phyloP scores from a whole-genome alignment of 2,329 filamentous ascomycete species.

The Colletotrichum gigasporum region DNA sequence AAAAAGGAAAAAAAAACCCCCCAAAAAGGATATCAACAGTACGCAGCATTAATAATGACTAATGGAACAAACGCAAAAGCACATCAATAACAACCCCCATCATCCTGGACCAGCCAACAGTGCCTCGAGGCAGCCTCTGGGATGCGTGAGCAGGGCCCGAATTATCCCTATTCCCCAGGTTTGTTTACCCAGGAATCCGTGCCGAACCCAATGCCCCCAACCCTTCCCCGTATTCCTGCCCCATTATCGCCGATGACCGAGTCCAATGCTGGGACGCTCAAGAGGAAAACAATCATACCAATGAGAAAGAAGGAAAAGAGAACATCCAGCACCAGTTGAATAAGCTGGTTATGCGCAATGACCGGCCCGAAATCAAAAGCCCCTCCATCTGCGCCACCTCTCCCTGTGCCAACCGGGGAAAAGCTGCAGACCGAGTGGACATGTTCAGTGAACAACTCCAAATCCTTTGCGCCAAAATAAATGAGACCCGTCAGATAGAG shows the following conservation, averaged over 20 bases:
- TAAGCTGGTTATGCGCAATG: neutral
- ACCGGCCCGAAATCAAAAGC: slow-evolving; percentile 4
- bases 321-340: neutral
- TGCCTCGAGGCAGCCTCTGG: slow-evolving; percentile 54
- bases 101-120: slow-evolving; percentile 63
- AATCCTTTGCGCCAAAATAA: slow-evolving; percentile 34
- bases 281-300: slow-evolving; percentile 39
- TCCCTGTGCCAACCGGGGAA: slow-evolving; percentile 15
- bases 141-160: slow-evolving; percentile 46
- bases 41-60: slow-evolving; percentile 51
- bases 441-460: slow-evolving; percentile 23
- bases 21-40: slow-evolving; percentile 48
- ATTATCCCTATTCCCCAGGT: slow-evolving; percentile 41
- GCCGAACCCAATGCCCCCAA: slow-evolving; percentile 46
- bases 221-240: slow-evolving; percentile 39
- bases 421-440: slow-evolving; percentile 23
- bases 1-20: too few species aligned
- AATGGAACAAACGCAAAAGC: slow-evolving; percentile 50
- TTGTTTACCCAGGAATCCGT: slow-evolving; percentile 43
- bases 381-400: slow-evolving; percentile 23
- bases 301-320: slow-evolving; percentile 34
- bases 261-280: slow-evolving; percentile 33
- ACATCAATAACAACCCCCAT: slow-evolving; percentile 44
- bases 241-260: slow-evolving; percentile 56
- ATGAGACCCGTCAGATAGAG: slow-evolving; percentile 41